Percentiles rank a stretch among this genome's conserved stretches.
phyloP scores from a whole-genome alignment of 768 basidiomycete species.

The Amanita subjunquillea region DNA sequence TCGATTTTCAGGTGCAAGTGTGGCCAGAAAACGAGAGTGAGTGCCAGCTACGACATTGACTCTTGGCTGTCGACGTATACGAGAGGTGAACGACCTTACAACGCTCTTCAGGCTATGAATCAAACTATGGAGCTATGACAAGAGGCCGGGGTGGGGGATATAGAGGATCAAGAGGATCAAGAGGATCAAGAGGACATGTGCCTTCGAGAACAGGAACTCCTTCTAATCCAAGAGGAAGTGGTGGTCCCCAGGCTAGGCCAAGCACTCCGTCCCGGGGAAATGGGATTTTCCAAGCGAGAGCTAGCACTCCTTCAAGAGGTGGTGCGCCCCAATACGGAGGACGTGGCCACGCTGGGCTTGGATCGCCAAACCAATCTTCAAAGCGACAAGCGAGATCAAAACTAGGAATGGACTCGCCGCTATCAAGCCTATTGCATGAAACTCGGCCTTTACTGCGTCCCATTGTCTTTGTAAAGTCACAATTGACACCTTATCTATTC shows the following conservation, averaged over 20 bases:
- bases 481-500: conserved; percentile 40
- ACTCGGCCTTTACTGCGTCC: conserved; percentile 59
- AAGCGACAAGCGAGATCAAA: conserved; percentile 16
- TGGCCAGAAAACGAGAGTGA: conserved; percentile 12
- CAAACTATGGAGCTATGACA: neutral
- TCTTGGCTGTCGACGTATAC: neutral
- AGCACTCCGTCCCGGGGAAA: conserved; percentile 7
- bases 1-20: conserved; percentile 7
- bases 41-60: conserved; percentile 6
- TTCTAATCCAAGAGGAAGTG: conserved; percentile 2
- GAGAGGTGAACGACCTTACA: neutral
- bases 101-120: neutral
- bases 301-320: conserved; percentile 15
- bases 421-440: conserved; percentile 45
- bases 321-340: conserved; percentile 4
- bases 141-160: conserved; percentile 1
- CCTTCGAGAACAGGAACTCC: conserved; percentile 5
- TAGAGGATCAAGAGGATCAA: neutral
- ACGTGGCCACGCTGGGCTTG: conserved; percentile 12
- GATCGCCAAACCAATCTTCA: conserved; percentile 6
- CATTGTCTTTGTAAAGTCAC: conserved; percentile 57
- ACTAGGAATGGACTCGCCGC: conserved; percentile 30
- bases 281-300: neutral
- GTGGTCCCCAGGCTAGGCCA: conserved; percentile 5
- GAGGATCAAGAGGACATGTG: neutral